Base-by-base conservation (phyloP, 495 filamentous ascomycete genomes). In the Venustampulla echinocandica region DNA sequence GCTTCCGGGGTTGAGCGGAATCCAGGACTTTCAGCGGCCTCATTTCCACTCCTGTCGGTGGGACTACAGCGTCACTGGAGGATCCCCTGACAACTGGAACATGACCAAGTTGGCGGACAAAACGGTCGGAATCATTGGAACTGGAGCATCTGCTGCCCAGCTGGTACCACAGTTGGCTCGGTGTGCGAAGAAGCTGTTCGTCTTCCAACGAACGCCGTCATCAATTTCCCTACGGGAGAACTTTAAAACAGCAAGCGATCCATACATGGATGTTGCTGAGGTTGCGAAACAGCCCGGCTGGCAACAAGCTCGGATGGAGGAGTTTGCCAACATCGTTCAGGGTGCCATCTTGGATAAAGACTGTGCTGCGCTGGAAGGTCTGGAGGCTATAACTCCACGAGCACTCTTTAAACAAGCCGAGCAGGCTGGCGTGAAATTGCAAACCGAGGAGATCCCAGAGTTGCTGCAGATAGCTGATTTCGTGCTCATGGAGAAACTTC, bases 171-270 rank as follows among this genome's bases (percentile, higher is more conserved):
- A 58, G 13, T 40, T 65, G 15, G 62, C 62, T 2, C 46, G 41
- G 20, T 62, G 44, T 36, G 52, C 56, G 6, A 54, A 64, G 20
- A 35, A 64, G 15, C 30, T 65, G 4, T 62, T 58, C 46, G 55
- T 65, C 14, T 50, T 65, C 21, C 62, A 65, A 44, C 62, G 61
- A 4, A 65, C 62, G 10, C 62, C 62, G 14, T 50, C 70, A 0
- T 34, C 48, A 2, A 22, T 55, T 30, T 6, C 7, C 6, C 27
- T 13, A 7, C 27, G 27, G 7, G 27, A 13, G 27, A 6, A 30
- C 7, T 7, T 7, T 7, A 13, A 7, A 6, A 30, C 27, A 6
- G 27, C 6, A 6, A 6, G 7, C 6, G 27, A 30, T 6, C 6
- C 27, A 30, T 30, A 13, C 7, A n/a, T n/a, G n/a, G n/a, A n/a